A percentile compares a stretch with the other conserved stretches of the same genome.
Evolutionary conservation across 139 green algal genomes (phyloP).

Genomic region (Desmodesmus armatus): DNA sequence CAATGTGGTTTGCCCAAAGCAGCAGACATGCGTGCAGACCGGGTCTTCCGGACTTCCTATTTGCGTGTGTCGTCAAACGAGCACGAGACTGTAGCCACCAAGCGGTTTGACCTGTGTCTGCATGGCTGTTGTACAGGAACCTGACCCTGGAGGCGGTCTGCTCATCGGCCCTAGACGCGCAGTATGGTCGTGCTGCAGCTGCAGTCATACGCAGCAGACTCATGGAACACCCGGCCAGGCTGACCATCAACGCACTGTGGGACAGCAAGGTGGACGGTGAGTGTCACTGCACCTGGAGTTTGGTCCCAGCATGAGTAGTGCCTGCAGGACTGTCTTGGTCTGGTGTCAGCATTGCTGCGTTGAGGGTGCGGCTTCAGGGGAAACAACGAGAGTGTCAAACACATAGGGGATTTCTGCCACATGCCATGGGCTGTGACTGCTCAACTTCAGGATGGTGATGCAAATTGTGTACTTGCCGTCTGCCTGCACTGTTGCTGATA

Average conservation of each 20-base stretch:
- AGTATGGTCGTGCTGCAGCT: constrained; percentile 27
- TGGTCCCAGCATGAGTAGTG: not conserved
- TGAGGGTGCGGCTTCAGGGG: not conserved
- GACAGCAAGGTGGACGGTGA: constrained; percentile 36
- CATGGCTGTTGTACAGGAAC: not conserved
- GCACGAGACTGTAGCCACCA: not conserved
- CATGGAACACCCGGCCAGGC: constrained; percentile 21
- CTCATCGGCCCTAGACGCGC: constrained; percentile 5
- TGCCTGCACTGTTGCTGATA: not conserved
- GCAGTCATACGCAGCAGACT: constrained; percentile 12
- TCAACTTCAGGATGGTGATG: not conserved
- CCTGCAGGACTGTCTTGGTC: not conserved
- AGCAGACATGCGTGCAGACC: no score
- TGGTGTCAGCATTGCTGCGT: not conserved
- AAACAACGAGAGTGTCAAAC: not conserved
- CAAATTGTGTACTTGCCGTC: not conserved
- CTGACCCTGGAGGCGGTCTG: constrained; percentile 15
- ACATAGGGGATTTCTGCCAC: not conserved
- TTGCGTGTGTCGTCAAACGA: not conserved
- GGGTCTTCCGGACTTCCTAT: no score
- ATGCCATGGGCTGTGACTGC: not conserved
- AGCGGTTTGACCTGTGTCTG: not conserved
- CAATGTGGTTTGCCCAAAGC: not conserved
- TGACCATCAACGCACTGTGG: constrained; percentile 33
- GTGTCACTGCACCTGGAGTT: not conserved